Base-by-base conservation (phyloP, 1,284 basidiomycete genomes). In the Tilletiopsis washingtonensis region DNA sequence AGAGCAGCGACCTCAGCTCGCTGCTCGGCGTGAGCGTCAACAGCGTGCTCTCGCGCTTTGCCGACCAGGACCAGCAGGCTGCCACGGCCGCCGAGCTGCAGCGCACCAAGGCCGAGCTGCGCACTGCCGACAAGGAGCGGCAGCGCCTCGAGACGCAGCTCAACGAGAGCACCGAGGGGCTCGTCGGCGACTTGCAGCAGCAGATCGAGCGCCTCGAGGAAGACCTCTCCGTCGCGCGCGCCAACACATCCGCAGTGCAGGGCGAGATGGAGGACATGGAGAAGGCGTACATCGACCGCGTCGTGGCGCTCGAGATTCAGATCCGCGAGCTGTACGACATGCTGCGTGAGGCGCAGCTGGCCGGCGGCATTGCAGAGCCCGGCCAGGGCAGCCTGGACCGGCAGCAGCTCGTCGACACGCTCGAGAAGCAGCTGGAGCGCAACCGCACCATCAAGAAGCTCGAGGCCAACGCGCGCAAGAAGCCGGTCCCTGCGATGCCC, bases 261-360 rank as follows among this genome's bases (percentile, higher is more conserved):
- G 53, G 53, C 2, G 86, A 91, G 69, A 77, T 96, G 60, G 83
- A 83, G 54, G 81, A 81, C 42, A 88, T 93, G 77, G 86, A 85
- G 69, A 75, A 77, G 27, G 83, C 82, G 11, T 93, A 93, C 68
- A 87, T 93, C 66, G 86, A 90, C 56, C 83, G 84, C 56, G 88
- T 96, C 51, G 79, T 82, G 1, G 86, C 90, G 69, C 81, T 96
- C 15, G 90, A 96, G 71, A 80, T 85, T 5, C 88, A 94, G 77
- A 91, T 93, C 55, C 82, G 88, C 77, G 91, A 96, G 74, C 75
- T 96, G 17, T 96, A 93, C 78, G 82, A 88, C 41, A 81, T 85
- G 58, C 81, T 83, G 48, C 81, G 85, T 50, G 77, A 88, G 46
- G 83, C 89, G 79, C 84, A 90, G 73, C 80, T 88, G 56, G 57